These are phyloP conservation scores for Starmerella bombi DNA, from an alignment of 805 yeast genomes.

Conservation along the genomic window DNA sequence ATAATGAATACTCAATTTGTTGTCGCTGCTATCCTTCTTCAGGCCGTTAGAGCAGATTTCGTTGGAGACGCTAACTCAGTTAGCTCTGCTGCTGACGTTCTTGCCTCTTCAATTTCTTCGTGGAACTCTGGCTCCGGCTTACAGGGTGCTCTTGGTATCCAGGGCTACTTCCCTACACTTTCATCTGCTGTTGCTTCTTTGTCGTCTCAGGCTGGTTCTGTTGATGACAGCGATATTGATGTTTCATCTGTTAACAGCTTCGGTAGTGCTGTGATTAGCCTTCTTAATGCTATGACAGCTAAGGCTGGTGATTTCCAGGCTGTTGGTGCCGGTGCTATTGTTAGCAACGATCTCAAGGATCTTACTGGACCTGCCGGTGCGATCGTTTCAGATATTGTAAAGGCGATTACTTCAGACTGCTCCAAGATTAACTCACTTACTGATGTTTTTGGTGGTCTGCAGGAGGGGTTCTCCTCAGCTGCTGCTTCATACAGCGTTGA, in stretches of 20 bases:
- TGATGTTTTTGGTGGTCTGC: constrained; percentile 11
- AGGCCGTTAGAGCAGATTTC: constrained; percentile 15
- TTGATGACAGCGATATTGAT: constrained; percentile 13
- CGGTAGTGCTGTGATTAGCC: constrained; percentile 13
- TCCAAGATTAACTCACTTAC: constrained; percentile 11
- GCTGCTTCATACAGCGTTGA: constrained; percentile 15
- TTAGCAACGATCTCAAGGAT: constrained; percentile 18
- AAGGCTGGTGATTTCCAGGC: constrained; percentile 22
- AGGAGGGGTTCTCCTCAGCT: constrained; percentile 15
- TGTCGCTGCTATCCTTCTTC: constrained; percentile 18
- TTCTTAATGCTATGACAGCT: constrained; percentile 18
- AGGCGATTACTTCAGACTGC: constrained; percentile 14
- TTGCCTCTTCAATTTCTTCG: constrained; percentile 9
- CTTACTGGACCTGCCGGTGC: constrained; percentile 18
- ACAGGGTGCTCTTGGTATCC: constrained; percentile 24
- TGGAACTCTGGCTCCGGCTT: constrained; percentile 20
- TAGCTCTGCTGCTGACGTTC: constrained; percentile 14
- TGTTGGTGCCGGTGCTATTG: constrained; percentile 20
- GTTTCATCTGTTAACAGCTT: constrained; percentile 10
- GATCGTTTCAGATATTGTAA: constrained; percentile 15
- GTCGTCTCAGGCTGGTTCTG: constrained; percentile 6
- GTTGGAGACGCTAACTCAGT: constrained; percentile 13
- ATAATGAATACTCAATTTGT: constrained; percentile 17
- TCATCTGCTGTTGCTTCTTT: constrained; percentile 16
- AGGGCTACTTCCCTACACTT: constrained; percentile 20